A percentile compares a stretch with the other conserved stretches of the same genome.
Conservation (phyloP, 768 basidiomycete species). For the Podaxis pistillaris region DNA sequence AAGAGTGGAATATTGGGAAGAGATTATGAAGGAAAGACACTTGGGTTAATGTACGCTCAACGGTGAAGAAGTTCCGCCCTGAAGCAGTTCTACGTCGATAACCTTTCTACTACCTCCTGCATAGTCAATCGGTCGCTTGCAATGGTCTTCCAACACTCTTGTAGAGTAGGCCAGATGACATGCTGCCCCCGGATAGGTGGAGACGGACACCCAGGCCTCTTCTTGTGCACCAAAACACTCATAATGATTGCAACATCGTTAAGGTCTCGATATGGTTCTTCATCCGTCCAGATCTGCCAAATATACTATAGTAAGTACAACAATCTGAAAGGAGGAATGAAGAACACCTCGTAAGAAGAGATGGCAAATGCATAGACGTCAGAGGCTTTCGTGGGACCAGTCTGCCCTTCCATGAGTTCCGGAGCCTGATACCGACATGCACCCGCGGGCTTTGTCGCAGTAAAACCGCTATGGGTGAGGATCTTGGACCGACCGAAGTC, state of each 20-base stretch:
- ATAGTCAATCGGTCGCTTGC: neutral
- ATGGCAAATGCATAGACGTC: conserved; percentile 21
- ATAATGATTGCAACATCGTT: neutral
- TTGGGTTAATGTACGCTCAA: too few species aligned
- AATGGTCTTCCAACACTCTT: neutral
- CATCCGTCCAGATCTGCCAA: neutral
- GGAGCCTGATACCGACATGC: conserved; percentile 19
- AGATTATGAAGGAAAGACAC: too few species aligned
- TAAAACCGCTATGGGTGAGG: conserved; percentile 14
- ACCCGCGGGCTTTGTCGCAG: conserved; percentile 18
- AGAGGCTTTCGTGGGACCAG: conserved; percentile 14
- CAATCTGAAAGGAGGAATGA: neutral
- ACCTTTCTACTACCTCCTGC: neutral
- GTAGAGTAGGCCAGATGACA: too few species aligned
- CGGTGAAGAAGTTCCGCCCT: too few species aligned
- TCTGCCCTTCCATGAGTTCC: conserved; percentile 10
- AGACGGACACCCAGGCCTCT: too few species aligned
- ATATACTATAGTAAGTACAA: neutral
- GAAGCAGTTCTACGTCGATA: neutral
- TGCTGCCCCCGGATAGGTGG: too few species aligned
- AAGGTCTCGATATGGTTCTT: neutral
- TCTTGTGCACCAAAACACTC: too few species aligned
- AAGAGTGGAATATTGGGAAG: too few species aligned
- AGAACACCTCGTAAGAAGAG: neutral
- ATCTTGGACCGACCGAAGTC: conserved; percentile 22